Evolutionary conservation across 208 protist species (phyloP), one percentile per base, ranked within the genome.

Genomic region (Leishmania amazonensis): DNA sequence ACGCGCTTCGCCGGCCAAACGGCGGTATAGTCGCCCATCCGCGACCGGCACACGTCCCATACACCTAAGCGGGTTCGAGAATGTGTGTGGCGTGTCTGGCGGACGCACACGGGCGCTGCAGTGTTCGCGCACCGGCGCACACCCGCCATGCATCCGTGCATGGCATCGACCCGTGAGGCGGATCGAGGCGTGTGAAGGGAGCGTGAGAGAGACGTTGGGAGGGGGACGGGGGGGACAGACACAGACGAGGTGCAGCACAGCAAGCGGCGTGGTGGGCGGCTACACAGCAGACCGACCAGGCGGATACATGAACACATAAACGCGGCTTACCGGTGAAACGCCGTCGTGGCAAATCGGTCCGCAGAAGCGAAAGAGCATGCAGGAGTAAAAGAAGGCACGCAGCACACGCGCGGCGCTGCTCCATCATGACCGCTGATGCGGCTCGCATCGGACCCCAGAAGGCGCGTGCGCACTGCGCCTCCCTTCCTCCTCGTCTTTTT

Each of bases 1-100:
- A 71, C 74, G 60, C 42, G 78, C 73, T 3, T 76, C 81, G 24
- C 31, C 45, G 17, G 76, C 81, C n/a, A 85, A 74, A 40, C 45
- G 47, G 53, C 76, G 76, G 60, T 85, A 81, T 60, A 85, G 78
- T 31, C n/a, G 74, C 24, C 6, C 74, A 49, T 35, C 67, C 2
- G 1, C 15, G 15, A 49, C 19, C 28, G 53, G 21, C 1, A 9
- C 49, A 58, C 72, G 72, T 45, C 28, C 49, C 49, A 76, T 76
- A 47, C 49, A 47, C 49, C 15, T 78, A 7, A 24, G 73, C 53
- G n/a, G 5, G 73, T 62, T 24, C 21, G 45, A 19, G 17, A 60
- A 24, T 47, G 47, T 42, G 73, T 54, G 11, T 4, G n/a, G 51
- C 64, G 45, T 75, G 28, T 38, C 21, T 8, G 67, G 31, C 17